phyloP scores from a whole-genome alignment of 176 grass and related monocot species.

The Zizania latifolia region DNA sequence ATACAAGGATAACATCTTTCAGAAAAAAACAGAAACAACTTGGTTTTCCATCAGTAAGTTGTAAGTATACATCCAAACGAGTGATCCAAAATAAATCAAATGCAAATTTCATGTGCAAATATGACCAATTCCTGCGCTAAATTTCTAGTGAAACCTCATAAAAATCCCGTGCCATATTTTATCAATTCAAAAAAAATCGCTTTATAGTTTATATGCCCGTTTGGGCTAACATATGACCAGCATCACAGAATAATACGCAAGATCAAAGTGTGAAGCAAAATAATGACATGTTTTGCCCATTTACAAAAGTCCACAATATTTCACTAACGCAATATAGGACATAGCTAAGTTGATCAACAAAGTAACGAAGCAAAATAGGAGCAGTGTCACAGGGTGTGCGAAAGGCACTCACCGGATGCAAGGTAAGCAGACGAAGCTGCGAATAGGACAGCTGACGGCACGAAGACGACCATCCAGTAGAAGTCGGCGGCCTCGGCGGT shows the following conservation, averaged over 20 bases:
- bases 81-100: not conserved
- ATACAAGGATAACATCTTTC: not conserved
- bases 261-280: not conserved
- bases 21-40: not conserved
- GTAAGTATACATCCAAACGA: not conserved
- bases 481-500: constrained; percentile 88
- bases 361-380: not conserved
- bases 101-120: not conserved
- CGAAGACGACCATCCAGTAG: constrained; percentile 94
- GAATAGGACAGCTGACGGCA: constrained; percentile 65
- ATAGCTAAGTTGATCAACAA: not conserved
- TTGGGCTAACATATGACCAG: not conserved
- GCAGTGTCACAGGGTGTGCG: not conserved
- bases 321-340: not conserved
- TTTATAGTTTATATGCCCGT: not conserved
- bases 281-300: not conserved
- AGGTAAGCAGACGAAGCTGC: constrained; percentile 57
- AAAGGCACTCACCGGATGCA: constrained; percentile 46
- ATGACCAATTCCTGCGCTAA: not conserved
- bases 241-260: not conserved
- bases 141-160: not conserved
- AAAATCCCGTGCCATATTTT: not conserved
- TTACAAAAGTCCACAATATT: not conserved
- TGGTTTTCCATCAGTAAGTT: not conserved
- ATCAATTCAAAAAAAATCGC: not conserved